Percentiles rank a stretch among this genome's conserved stretches.
These are phyloP conservation scores for Corylus americana DNA, from an alignment of 306 rosid genomes.

Conservation along the genomic window DNA sequence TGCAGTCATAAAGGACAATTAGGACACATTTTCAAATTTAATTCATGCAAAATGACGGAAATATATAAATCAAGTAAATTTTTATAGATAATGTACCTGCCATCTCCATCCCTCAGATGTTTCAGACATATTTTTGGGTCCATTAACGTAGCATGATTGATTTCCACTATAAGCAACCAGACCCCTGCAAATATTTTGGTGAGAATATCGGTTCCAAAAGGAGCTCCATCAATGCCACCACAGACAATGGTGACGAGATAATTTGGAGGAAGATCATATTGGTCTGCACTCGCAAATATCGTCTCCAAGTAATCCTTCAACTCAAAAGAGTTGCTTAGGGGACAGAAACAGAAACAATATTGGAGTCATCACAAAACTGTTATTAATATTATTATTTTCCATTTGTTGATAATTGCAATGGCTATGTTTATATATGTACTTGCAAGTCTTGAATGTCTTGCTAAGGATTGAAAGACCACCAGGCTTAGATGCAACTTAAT, in stretches of 20 bases:
- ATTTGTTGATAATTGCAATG: no score
- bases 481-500: slow-evolving; percentile 43
- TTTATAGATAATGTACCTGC: slow-evolving; percentile 55
- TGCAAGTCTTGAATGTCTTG: slow-evolving; percentile 55
- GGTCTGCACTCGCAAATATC: slow-evolving; percentile 44
- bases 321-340: slow-evolving; percentile 32
- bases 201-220: slow-evolving; percentile 33
- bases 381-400: not conserved
- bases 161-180: slow-evolving; percentile 41
- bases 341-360: slow-evolving; percentile 28
- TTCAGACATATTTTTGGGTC: slow-evolving; percentile 37
- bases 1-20: not conserved
- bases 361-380: no score
- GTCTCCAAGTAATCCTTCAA: slow-evolving; percentile 26
- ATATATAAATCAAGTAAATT: no score
- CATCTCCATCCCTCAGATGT: slow-evolving; percentile 59
- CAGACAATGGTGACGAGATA: slow-evolving; percentile 61
- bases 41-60: no score
- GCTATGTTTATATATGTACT: slow-evolving; percentile 6
- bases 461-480: slow-evolving; percentile 58
- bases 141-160: slow-evolving; percentile 46
- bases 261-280: slow-evolving; percentile 54
- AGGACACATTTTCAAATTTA: no score
- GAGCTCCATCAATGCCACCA: slow-evolving; percentile 54
- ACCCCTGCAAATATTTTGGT: slow-evolving; percentile 57